phyloP scores from a whole-genome alignment of 805 yeast species.

The Wickerhamiella bombiphila region DNA sequence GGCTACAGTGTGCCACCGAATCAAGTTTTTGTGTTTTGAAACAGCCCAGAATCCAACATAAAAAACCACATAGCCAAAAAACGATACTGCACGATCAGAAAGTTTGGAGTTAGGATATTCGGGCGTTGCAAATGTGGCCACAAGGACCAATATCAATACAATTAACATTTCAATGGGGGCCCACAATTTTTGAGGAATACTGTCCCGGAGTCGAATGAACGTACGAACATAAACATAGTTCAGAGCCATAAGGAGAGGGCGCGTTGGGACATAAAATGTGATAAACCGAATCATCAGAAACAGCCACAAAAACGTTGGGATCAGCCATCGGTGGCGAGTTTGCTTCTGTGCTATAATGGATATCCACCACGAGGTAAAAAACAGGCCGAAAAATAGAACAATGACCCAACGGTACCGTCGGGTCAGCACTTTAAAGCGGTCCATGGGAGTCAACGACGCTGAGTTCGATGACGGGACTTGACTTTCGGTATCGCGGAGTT shows the following conservation, averaged over 20 bases:
- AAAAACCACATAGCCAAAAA: constrained; percentile 39
- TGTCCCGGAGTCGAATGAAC: constrained; percentile 16
- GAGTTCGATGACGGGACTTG: neutral
- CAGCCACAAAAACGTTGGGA: constrained; percentile 41
- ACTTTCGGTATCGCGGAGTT: neutral
- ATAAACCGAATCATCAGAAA: constrained; percentile 37
- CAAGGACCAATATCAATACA: constrained; percentile 33
- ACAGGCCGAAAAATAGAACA: constrained; percentile 22
- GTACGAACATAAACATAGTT: constrained; percentile 23
- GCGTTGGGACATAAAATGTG: constrained; percentile 34
- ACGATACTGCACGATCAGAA: constrained; percentile 42
- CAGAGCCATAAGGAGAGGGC: constrained; percentile 20
- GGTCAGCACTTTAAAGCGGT: neutral
- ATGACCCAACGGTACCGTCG: constrained; percentile 18
- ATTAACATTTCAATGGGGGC: constrained; percentile 31
- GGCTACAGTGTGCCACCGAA: constrained; percentile 46
- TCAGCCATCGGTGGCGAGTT: constrained; percentile 39
- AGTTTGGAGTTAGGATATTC: constrained; percentile 33
- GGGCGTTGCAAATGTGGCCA: constrained; percentile 40
- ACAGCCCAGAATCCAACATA: constrained; percentile 31
- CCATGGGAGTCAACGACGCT: neutral
- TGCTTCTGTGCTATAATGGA: constrained; percentile 37
- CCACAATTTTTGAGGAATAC: constrained; percentile 32
- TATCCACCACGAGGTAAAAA: constrained; percentile 45
- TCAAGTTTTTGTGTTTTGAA: constrained; percentile 31